Conservation (phyloP, 106 monocot genomes). For the Phalaenopsis aphrodite region DNA sequence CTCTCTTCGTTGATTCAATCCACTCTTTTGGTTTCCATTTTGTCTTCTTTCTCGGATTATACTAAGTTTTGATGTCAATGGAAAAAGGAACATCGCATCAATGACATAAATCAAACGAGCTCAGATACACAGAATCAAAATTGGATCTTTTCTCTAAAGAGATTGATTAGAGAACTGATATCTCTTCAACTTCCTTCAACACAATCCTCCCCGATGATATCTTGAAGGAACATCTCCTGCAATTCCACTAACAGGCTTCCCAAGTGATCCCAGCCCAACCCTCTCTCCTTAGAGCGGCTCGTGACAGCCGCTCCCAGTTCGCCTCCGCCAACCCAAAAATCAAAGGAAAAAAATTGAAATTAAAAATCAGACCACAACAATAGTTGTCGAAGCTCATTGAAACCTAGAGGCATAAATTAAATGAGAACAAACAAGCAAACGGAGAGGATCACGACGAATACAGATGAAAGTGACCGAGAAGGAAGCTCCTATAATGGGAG, state of each 20-base stretch:
- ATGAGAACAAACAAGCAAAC: not conserved
- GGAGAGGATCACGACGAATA: not conserved
- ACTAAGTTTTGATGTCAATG: not conserved
- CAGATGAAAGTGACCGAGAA: not conserved
- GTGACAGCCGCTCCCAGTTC: conserved; percentile 87
- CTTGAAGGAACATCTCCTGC: conserved; percentile 67
- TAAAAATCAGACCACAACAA: not conserved
- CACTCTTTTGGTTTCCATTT: not conserved
- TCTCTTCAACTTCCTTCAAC: conserved; percentile 38
- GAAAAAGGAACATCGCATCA: not conserved
- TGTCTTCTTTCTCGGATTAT: not conserved
- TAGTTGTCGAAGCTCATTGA: not conserved
- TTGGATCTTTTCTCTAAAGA: not conserved
- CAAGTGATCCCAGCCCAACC: conserved; percentile 21
- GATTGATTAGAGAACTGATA: not conserved
- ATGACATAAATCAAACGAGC: too few relatives aligned
- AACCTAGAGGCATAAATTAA: not conserved
- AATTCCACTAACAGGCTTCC: conserved; percentile 50
- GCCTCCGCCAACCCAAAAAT: conserved; percentile 20
- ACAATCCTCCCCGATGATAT: conserved; percentile 67
- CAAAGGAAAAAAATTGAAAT: not conserved
- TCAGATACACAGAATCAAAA: not conserved
- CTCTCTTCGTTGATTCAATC: not conserved
- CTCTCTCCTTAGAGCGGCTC: conserved; percentile 63
- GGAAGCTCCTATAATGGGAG: not conserved